phyloP scores from a whole-genome alignment of 345 rosid genomes.

The Salix dunnii region DNA sequence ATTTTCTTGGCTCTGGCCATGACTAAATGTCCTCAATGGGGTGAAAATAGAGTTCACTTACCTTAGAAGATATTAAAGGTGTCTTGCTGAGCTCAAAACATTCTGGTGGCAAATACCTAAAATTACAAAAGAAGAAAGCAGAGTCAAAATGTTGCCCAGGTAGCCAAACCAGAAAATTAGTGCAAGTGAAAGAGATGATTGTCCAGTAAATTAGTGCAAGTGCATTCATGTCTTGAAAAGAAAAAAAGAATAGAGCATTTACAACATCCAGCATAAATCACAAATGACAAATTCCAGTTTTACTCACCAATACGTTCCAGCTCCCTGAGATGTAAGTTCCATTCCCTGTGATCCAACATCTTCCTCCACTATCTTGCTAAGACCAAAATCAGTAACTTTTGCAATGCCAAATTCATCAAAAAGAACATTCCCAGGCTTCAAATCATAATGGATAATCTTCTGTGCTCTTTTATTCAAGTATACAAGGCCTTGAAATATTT shows the following conservation, averaged over 20 bases:
- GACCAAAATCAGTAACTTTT: constrained; percentile 99
- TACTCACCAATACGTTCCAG: constrained; percentile 96
- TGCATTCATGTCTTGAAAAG: not conserved
- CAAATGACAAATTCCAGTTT: constrained; percentile 13
- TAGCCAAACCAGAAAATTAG: not conserved
- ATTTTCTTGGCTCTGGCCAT: not conserved
- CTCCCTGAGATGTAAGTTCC: constrained; percentile 99
- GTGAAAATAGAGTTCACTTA: constrained; percentile 18
- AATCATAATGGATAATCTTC: constrained; percentile 95
- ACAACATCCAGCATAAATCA: constrained; percentile 5
- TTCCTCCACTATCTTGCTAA: constrained; percentile 96
- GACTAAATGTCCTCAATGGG: not conserved
- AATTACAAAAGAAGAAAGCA: constrained; percentile 13
- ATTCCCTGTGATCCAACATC: constrained; percentile 94
- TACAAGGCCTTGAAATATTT: constrained; percentile 93
- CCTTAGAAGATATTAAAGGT: constrained; percentile 98
- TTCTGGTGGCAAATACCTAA: constrained; percentile 97
- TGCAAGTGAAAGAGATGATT: not conserved
- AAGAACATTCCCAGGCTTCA: constrained; percentile 98
- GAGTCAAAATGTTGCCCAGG: not conserved
- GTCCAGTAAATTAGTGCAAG: not conserved
- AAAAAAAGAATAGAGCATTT: not conserved
- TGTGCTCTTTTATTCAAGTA: constrained; percentile 81
- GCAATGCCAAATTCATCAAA: constrained; percentile 96
- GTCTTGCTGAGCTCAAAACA: constrained; percentile 91